Base-by-base conservation (phyloP, 805 yeast genomes). In the Candida hungchunana region DNA sequence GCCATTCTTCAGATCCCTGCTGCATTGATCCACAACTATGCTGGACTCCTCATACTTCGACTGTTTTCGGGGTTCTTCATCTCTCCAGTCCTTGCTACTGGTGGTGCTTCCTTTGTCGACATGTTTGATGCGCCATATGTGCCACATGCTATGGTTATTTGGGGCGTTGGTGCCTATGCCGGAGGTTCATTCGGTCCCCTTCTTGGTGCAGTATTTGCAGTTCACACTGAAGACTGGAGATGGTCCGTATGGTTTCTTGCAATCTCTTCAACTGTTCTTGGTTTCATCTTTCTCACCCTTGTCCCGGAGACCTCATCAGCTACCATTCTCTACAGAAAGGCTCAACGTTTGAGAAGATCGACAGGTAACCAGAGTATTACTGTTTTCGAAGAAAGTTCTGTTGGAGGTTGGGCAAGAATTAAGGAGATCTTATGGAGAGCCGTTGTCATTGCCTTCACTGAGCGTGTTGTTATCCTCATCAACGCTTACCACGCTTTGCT, bases 181-280 rank as follows among this genome's bases (percentile, higher is more conserved):
- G 82, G 81, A 9, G 80, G 80, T 1, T 62, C 68, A 9, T 27
- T 72, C 15, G 82, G 79, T 10, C 83, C 83, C 1, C 47, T 78
- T 6, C 48, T 77, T 27, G 82, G 82, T 26, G 71, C 77, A 7
- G 66, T 69, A 5, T 58, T 77, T 50, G 59, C 62, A 4, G 67
- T 60, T n/a, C 16, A 21, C 7, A 66, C 66, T 4, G 63, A 73
- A 43, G 56, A 51, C 44, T 73, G 78, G 77, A 65, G 77, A 50
- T 74, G 72, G 70, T 56, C 69, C 8, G 73, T 74, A 49, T 75
- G 81, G 80, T 60, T 71, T 34, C 39, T 71, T 49, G 45, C 64
- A 36, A 66, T 69, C 41, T 43, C 68, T 25, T 48, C 68, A 29
- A 75, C 71, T 9, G 52, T 55, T 7, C 41, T 62, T 5, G 51